Evolutionary conservation across 371 early-diverging fungal genomes (phyloP), one percentile per base, ranked within the genome.

Genomic region (Cokeromyces recurvatus): DNA sequence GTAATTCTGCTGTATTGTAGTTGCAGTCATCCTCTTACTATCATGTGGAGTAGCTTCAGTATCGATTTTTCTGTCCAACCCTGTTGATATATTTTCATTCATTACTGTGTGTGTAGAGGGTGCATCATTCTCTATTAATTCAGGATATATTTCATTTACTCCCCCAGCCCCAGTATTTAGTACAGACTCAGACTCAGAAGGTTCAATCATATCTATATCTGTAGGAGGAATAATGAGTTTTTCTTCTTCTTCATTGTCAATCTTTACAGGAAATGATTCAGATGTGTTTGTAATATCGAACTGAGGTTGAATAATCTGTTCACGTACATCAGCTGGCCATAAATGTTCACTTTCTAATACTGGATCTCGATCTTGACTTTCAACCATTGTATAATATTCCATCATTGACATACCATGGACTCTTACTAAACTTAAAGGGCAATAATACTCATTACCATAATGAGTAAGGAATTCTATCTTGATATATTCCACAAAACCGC

Each of bases 371-470:
- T 66, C 68, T 19, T 55, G 55, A 46, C 82, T 74, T 45, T 87
- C 82, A 27, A 85, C 82, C 19, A 74, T 69, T 40, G 85, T 82
- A 44, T 82, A 85, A 36, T 89, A 89, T 56, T 95, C 96, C 78
- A 94, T 79, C 78, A 93, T 91, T 0, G 94, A 87, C 35, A 85
- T 86, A 2, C 99, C 97, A 59, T 89, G 90, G 0, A 95, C 96
- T 17, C 84, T 77, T 29, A 98, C 62, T 22, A 91, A 63, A 35
- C 87, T 91, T 3, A 98, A 51, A 5, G 97, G 97, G 62, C 99
- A 98, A 60, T 92, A 96, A 51, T 82, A 91, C 62, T 98, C 94
- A 34, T 72, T 64, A 16, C 97, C 95, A 61, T 94, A 94, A 53
- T 95, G 92, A 5, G 82, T 80, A 23, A 88, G 29, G 56, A 98